A percentile compares a stretch with the other conserved stretches of the same genome.
These are phyloP conservation scores for Ceratocystis ficicola DNA, from an alignment of 2,329 filamentous ascomycete genomes.

Conservation along the genomic window DNA sequence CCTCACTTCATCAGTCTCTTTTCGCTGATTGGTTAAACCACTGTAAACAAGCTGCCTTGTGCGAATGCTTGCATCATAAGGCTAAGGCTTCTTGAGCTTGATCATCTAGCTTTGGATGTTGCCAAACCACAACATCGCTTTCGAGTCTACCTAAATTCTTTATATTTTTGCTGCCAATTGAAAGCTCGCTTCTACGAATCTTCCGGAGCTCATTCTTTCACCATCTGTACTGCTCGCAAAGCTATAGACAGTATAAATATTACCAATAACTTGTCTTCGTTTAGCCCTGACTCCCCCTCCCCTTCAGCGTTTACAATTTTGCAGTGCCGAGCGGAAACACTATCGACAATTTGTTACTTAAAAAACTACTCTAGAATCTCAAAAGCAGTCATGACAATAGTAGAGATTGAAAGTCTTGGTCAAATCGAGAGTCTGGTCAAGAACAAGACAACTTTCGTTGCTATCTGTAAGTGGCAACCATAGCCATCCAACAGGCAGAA, in stretches of 20 bases:
- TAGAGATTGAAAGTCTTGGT: slow-evolving; percentile 36
- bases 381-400: slow-evolving; percentile 9
- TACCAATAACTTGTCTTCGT: background rate
- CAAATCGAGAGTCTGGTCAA: slow-evolving; percentile 59
- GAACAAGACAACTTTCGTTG: slow-evolving; percentile 66
- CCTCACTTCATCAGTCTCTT: background rate
- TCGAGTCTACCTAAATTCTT: too few relatives aligned
- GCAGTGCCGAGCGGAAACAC: background rate
- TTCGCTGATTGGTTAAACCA: background rate
- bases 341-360: background rate
- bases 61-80: slow-evolving; percentile 7
- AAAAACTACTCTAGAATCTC: background rate
- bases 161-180: too few relatives aligned
- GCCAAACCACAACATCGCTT: background rate
- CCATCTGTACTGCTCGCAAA: too few relatives aligned
- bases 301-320: background rate
- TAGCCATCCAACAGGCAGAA: background rate
- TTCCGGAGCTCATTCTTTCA: too few relatives aligned
- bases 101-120: background rate
- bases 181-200: too few relatives aligned
- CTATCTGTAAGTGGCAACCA: slow-evolving; percentile 58
- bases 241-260: too few relatives aligned
- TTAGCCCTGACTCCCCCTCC: background rate
- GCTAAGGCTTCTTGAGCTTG: background rate
- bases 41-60: too few relatives aligned